phyloP scores from a whole-genome alignment of 306 rosid genomes.

The Parietaria judaica region DNA sequence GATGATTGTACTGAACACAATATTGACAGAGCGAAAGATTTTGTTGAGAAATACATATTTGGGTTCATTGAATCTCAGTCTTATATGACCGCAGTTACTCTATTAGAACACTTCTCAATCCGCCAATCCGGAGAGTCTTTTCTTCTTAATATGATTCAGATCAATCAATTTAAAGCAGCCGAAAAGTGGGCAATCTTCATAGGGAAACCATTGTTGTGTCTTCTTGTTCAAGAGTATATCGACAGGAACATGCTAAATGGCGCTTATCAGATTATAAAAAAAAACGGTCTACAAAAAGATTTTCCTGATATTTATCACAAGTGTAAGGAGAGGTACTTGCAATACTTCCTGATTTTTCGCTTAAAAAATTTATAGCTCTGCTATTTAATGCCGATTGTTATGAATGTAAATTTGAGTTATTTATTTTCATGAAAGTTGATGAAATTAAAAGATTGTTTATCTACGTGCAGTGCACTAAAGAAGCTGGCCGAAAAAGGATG shows the following conservation, averaged over 20 bases:
- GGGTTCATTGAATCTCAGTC: conserved; percentile 50
- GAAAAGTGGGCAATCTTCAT: conserved; percentile 93
- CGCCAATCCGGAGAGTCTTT: conserved; percentile 52
- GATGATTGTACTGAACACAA: conserved; percentile 13
- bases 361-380: not conserved
- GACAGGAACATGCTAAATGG: conserved; percentile 60
- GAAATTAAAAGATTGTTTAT: conserved; percentile 16
- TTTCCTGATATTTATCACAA: conserved; percentile 70
- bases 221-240: conserved; percentile 52
- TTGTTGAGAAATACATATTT: conserved; percentile 53
- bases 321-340: conserved; percentile 68
- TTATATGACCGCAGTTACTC: conserved; percentile 61
- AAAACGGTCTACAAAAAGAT: conserved; percentile 65
- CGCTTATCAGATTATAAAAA: conserved; percentile 66
- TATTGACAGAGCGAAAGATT: conserved; percentile 40
- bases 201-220: conserved; percentile 68
- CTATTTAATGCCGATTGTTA: conserved; percentile 15
- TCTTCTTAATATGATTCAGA: conserved; percentile 58
- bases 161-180: conserved; percentile 71
- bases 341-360: conserved; percentile 4
- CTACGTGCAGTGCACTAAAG: conserved; percentile 61
- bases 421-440: conserved; percentile 10
- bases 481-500: conserved; percentile 87
- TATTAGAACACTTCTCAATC: conserved; percentile 75
- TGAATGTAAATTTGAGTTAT: conserved; percentile 16